A percentile compares a stretch with the other conserved stretches of the same genome.
phyloP scores from a whole-genome alignment of 176 grass and related monocot species.

The Juncus inflexus region DNA sequence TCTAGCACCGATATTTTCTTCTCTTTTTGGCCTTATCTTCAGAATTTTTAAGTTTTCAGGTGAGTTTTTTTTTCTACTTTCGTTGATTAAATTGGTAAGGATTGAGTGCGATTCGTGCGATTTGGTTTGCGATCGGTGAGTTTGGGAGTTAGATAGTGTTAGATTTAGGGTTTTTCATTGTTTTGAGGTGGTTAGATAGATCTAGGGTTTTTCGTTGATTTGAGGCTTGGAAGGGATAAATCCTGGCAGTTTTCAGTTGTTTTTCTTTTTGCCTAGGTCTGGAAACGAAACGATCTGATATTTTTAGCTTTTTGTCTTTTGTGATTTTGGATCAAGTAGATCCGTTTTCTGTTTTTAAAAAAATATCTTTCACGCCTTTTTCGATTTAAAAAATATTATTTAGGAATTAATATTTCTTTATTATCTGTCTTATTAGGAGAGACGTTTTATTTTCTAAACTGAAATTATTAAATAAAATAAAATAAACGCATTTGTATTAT shows the following conservation, averaged over 20 bases:
- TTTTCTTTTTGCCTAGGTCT: neutral
- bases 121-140: neutral
- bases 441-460: neutral
- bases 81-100: neutral
- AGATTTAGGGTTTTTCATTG: neutral
- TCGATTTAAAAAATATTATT: conserved; percentile 5
- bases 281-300: conserved; percentile 7
- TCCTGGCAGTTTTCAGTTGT: neutral
- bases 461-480: conserved; percentile 2
- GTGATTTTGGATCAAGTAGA: conserved; percentile 6
- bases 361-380: neutral
- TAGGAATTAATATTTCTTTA: conserved; percentile 1
- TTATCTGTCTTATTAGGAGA: conserved; percentile 11
- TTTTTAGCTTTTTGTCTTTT: conserved; percentile 16
- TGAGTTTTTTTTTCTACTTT: conserved; percentile 17
- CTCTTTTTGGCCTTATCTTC: conserved; percentile 20
- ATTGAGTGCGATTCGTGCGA: conserved; percentile 6
- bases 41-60: neutral
- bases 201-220: conserved; percentile 8
- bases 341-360: conserved; percentile 1
- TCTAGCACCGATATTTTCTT: neutral
- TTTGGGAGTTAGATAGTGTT: neutral
- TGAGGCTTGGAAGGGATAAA: neutral
- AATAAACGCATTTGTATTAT: neutral
- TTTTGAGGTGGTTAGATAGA: too few species aligned